Base-by-base conservation (phyloP, 2,329 filamentous ascomycete species). In the Leptosphaerulina australis region DNA sequence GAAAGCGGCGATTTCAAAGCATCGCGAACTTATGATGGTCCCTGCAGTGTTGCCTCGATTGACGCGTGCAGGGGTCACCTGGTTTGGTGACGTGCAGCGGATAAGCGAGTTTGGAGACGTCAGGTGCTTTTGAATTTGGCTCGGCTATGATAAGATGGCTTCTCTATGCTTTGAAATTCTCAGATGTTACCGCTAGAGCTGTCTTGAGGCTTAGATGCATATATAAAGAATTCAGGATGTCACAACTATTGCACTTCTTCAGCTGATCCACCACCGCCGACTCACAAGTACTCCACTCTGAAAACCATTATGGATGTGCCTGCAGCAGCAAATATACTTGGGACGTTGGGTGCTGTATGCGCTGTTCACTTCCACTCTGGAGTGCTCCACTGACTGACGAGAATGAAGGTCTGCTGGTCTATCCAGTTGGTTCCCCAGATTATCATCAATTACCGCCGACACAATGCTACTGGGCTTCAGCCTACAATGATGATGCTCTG, bases 401-500 rank as follows among this genome's bases (percentile, higher is more conserved):
- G 10, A 29, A 17, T 29, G n/a, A 43, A 67, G 63, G 70, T 83
- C 11, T 88, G 84, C 66, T 88, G 85, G 86, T 87, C 83, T 14
- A 74, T 87, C 22, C 83, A 86, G 79, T 76, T 89, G 20, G 80
- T 89, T 20, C 86, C 87, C 0, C 87, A 90, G 65, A 88, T 89
- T 38, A 68, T 85, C 25, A 81, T 88, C 61, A 90, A 90, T 62
- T 84, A 86, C 60, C 79, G 81, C 4, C 77, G 86, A 1, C 85
- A 88, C 66, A 79, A 87, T 74, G 85, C 85, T 1, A 81, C 77
- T 0, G 86, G 86, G 0, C 76, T 89, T 0, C 85, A 88, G 39
- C 79, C 83, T 0, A 83, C 83, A 0, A 88, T 89, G 86, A 88
- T 89, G 85, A 80, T 89, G 66, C 76, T 88, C 2, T 89, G 86